Evolutionary conservation across 2,329 filamentous ascomycete species (phyloP), one percentile per base, ranked within the genome.

Genomic region (Cytospora leucostoma): DNA sequence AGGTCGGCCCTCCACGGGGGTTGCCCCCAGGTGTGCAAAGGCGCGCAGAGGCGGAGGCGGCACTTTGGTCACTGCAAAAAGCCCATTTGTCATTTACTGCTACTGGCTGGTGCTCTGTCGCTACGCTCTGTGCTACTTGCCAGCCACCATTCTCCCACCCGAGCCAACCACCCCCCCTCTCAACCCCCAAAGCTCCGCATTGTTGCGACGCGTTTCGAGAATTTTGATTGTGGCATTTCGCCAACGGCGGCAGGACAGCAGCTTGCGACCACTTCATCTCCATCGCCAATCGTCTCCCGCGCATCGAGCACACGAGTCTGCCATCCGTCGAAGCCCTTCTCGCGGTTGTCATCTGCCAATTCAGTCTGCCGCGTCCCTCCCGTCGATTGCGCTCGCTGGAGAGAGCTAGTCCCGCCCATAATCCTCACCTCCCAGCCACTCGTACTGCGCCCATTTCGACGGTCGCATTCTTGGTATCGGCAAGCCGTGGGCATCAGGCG

Each of bases 211-310:
- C 58, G 58, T 55, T 52, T 60, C 58, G 58, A 60, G 50, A 60
- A 60, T 54, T 54, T 60, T 60, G 50, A 60, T 60, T 50, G 58
- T 60, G 58, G 47, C 58, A 60, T 49, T 40, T 60, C 50, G 40
- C 58, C 58, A 60, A 60, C 58, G 50, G 58, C 58, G 58, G 58
- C 58, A 60, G 47, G 34, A 52, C 58, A 60, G 47, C 50, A 60
- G 35, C 51, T 60, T 54, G 58, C 58, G 58, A 60, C 38, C 58
- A 38, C 47, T 47, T 53, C 54, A 56, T 53, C 51, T 58, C 49
- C 59, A 62, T 62, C 62, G 35, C 50, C 62, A 64, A 64, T 64
- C 58, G 62, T 53, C 49, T 12, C 21, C n/a, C 27, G 59, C 62
- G 62, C 62, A 62, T 57, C 54, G 37, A 58, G 40, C 56, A 50